These are phyloP conservation scores for Fusarium mangiferae DNA, from an alignment of 2,329 filamentous ascomycete species.

Conservation along the genomic window DNA sequence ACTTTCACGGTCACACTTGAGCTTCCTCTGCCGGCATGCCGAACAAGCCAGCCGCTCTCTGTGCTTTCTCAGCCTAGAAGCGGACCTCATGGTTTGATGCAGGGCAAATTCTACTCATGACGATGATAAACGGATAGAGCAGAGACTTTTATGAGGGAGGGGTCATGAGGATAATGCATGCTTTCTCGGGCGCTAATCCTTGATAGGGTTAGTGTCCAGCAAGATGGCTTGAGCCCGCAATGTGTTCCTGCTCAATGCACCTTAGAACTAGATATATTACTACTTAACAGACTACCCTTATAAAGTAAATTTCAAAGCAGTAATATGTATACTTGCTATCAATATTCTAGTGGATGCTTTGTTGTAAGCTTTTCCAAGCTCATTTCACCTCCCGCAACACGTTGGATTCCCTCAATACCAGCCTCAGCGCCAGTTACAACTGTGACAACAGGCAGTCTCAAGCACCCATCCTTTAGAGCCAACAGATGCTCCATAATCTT, in stretches of 20 bases:
- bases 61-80: background rate
- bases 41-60: background rate
- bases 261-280: no score
- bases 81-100: background rate
- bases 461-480: fast-evolving
- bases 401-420: background rate
- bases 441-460: background rate
- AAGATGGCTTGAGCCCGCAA: fast-evolving
- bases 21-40: background rate
- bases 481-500: fast-evolving
- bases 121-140: background rate
- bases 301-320: background rate
- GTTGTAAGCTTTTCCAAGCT: background rate
- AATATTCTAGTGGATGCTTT: background rate
- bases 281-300: fast-evolving
- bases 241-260: fast-evolving
- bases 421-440: background rate
- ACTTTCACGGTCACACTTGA: background rate
- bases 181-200: fast-evolving
- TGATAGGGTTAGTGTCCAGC: fast-evolving
- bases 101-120: background rate
- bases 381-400: background rate
- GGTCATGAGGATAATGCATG: background rate
- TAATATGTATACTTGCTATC: background rate
- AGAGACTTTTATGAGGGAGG: background rate